Evolutionary conservation across 495 filamentous ascomycete genomes (phyloP).

Genomic region (Penicillium egyptiacum): DNA sequence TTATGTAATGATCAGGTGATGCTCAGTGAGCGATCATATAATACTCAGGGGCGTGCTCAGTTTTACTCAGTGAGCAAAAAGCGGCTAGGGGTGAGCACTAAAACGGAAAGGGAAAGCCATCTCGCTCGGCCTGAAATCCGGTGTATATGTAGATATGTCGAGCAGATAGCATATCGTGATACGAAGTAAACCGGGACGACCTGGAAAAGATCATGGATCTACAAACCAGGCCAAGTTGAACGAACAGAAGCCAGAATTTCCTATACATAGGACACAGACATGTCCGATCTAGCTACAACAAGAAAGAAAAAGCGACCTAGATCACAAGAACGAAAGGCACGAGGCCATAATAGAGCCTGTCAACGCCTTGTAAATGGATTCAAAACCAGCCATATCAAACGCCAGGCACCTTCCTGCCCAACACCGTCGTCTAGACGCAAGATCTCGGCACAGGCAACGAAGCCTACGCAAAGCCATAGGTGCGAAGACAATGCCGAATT

Average conservation of each 20-base stretch:
- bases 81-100: not conserved
- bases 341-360: conserved; percentile 16
- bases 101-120: not conserved
- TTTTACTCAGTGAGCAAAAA: not conserved
- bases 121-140: too few relatives aligned
- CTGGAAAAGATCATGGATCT: not conserved
- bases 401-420: conserved; percentile 26
- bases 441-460: conserved; percentile 13
- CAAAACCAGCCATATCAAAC: conserved; percentile 22
- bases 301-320: conserved; percentile 18
- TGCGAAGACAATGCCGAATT: conserved; percentile 32
- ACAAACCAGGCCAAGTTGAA: not conserved
- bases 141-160: not conserved
- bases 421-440: conserved; percentile 25
- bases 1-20: too few relatives aligned
- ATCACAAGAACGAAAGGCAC: conserved; percentile 18
- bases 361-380: conserved; percentile 31
- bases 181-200: not conserved
- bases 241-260: conserved; percentile 5
- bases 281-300: conserved; percentile 22
- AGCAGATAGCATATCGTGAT: not conserved
- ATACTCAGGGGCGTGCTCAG: too few relatives aligned
- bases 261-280: conserved; percentile 9
- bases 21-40: too few relatives aligned
- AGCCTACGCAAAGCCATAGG: conserved; percentile 26